Percentiles rank a stretch among this genome's conserved stretches.
phyloP scores from a whole-genome alignment of 805 yeast species.

The Clavispora fructus region DNA sequence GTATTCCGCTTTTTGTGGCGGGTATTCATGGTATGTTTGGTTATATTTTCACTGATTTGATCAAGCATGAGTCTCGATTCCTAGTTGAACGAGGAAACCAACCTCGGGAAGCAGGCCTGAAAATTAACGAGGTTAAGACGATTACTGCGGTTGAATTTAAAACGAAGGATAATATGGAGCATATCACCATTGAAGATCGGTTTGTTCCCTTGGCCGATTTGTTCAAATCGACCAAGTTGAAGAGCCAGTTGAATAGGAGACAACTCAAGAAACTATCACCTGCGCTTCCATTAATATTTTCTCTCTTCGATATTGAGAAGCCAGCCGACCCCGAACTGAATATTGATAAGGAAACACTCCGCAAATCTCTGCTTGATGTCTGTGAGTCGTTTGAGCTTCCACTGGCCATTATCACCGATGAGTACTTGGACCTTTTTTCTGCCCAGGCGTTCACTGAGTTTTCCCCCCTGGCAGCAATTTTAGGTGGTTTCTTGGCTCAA shows the following conservation, averaged over 20 bases:
- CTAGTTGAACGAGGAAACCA: constrained; percentile 47
- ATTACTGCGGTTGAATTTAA: constrained; percentile 25
- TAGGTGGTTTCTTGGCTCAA: constrained; percentile 89
- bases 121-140: constrained; percentile 42
- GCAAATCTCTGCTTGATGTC: constrained; percentile 21
- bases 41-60: constrained; percentile 72
- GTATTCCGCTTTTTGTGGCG: constrained; percentile 63
- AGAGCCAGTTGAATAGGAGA: constrained; percentile 37
- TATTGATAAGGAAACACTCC: constrained; percentile 19
- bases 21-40: constrained; percentile 80
- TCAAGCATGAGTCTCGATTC: constrained; percentile 52
- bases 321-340: constrained; percentile 18
- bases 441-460: constrained; percentile 59
- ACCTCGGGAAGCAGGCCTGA: constrained; percentile 38
- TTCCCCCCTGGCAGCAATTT: constrained; percentile 77
- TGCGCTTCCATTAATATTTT: constrained; percentile 52
- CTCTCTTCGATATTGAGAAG: constrained; percentile 45
- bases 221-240: constrained; percentile 31
- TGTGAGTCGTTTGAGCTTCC: constrained; percentile 39
- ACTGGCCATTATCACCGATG: constrained; percentile 36
- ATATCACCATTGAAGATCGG: constrained; percentile 32
- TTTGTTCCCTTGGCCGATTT: constrained; percentile 32
- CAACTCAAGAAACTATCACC: constrained; percentile 50
- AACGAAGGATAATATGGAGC: constrained; percentile 40
- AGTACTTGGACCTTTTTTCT: constrained; percentile 36